Conservation (phyloP, 768 basidiomycete species). For the Amyloporia xantha region DNA sequence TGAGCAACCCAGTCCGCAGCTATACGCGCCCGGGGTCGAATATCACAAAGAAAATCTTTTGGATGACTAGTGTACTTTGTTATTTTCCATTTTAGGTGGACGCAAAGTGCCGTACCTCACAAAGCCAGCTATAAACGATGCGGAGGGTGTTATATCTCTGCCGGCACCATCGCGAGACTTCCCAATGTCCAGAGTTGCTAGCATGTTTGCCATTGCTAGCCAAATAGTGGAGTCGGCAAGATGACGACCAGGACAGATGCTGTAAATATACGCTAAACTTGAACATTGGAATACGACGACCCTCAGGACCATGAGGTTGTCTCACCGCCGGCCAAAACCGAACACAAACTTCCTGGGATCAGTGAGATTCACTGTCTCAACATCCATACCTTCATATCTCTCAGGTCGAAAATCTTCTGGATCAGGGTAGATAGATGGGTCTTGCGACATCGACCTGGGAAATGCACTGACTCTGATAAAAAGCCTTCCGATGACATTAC, state of each 20-base stretch:
- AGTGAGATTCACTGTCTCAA: conserved; percentile 11
- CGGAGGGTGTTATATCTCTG: too few species aligned
- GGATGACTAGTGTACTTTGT: too few species aligned
- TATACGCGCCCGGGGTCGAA: too few species aligned
- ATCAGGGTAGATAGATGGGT: neutral
- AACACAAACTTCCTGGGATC: conserved; percentile 45
- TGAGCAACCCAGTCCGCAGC: too few species aligned
- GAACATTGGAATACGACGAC: neutral
- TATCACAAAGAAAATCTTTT: too few species aligned
- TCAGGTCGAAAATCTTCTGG: neutral
- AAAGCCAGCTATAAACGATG: too few species aligned
- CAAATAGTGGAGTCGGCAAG: conserved; percentile 43
- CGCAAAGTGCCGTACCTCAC: too few species aligned
- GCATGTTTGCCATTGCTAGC: conserved; percentile 36
- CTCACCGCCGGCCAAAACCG: conserved; percentile 46
- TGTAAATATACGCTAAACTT: conserved; percentile 9
- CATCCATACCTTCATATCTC: neutral
- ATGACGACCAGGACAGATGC: conserved; percentile 48
- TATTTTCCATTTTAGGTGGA: too few species aligned
- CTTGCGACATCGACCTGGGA: neutral
- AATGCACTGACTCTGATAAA: neutral
- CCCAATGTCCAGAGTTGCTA: conserved; percentile 39
- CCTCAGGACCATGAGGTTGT: neutral
- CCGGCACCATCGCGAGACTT: conserved; percentile 36
- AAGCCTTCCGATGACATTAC: neutral